Evolutionary conservation across 495 filamentous ascomycete species (phyloP).

Genomic region (Penicillium malachiteum): DNA sequence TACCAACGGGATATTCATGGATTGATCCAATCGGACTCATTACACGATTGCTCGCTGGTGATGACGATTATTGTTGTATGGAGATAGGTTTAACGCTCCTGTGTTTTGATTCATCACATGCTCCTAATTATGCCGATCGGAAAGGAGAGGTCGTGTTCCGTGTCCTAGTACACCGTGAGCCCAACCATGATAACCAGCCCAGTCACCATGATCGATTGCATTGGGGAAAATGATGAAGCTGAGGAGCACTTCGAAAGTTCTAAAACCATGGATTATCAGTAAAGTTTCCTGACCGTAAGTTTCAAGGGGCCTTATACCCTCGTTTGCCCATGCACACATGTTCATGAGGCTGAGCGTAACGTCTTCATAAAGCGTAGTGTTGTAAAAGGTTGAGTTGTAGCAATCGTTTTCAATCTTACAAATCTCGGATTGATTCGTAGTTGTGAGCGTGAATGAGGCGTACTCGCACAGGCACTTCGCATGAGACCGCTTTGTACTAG

Average conservation of each 20-base stretch:
- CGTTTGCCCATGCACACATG: background rate
- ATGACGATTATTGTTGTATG: too few species aligned
- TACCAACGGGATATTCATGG: too few species aligned
- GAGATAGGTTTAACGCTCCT: background rate
- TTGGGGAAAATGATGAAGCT: background rate
- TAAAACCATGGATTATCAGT: background rate
- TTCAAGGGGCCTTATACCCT: background rate
- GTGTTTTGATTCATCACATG: too few species aligned
- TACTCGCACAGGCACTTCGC: background rate
- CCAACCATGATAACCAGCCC: background rate
- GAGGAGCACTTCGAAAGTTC: background rate
- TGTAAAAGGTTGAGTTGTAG: background rate
- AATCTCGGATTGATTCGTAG: background rate
- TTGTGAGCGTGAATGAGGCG: background rate
- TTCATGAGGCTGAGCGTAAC: background rate
- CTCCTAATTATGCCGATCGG: background rate
- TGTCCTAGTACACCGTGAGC: background rate
- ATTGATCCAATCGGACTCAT: too few species aligned
- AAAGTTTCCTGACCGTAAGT: background rate
- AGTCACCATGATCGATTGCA: background rate
- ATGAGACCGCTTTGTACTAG: slow-evolving; percentile 2
- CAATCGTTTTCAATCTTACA: background rate
- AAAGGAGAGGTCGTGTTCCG: background rate
- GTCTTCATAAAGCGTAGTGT: background rate
- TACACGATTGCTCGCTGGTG: too few species aligned